Base-by-base conservation (phyloP, 805 yeast genomes). In the Monosporozyma aerobia region DNA sequence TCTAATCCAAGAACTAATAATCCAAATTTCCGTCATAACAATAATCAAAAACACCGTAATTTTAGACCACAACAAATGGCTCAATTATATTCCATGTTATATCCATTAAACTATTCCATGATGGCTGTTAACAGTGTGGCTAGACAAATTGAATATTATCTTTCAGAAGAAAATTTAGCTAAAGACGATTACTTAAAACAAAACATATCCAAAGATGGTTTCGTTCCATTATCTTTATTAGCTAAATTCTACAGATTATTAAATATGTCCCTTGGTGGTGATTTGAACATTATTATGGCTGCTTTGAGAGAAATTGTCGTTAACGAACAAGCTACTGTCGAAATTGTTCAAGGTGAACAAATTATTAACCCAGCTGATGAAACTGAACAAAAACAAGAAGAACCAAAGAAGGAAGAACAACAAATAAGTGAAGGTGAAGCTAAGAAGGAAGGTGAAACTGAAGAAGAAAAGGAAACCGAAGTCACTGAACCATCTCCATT, bases 121-220 rank as follows among this genome's bases (percentile, higher is more conserved):
- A 56, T 63, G 54, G 65, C 68, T 16, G 61, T 66, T 49, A 60
- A 63, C 49, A 67, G 62, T 52, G 61, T 66, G 50, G 71, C 70
- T 13, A 63, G 64, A 54, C 98, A 90, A 74, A 74, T 92, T 50
- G 94, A 88, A 65, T 94, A 94, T 74, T 94, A 94, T 70, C 87
- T 94, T 72, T 84, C 95, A 32, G 75, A 83, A 49, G 96, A 89
- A 61, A 94, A 94, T 70, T 76, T 94, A 70, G 75, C 85, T 60
- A 87, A 89, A 71, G 99, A 94, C 71, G 73, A 83, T 50, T 92
- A 72, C 66, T 76, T 94, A 70, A 81, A 96, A 69, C 78, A 81
- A 58, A 87, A 86, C 62, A 87, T 92, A 43, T 61, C 64, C 10
- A 57, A 57, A 16, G 67, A 67, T 13, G 71, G 71, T 30, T 67